Conservation (phyloP, 1,284 basidiomycete species). For the Schizophyllum amplum region DNA sequence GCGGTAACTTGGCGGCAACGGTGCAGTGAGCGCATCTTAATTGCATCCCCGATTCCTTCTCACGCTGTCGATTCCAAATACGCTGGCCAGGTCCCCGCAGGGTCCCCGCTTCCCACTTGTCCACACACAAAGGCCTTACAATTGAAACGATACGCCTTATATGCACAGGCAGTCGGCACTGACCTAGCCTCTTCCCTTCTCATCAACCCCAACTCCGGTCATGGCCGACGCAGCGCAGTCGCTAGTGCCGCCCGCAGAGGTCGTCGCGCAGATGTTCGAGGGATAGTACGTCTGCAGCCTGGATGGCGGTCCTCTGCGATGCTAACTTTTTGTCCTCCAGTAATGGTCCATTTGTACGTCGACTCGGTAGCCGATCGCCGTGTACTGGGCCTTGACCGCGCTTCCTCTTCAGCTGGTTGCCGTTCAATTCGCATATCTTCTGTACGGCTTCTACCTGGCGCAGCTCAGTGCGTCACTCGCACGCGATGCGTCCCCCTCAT, state of each 20-base stretch:
- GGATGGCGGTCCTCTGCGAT: not conserved
- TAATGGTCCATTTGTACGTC: not conserved
- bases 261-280: not conserved
- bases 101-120: no score
- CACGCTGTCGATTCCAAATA: no score
- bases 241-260: not conserved
- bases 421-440: not conserved
- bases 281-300: not conserved
- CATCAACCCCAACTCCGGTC: no score
- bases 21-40: no score
- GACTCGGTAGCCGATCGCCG: not conserved
- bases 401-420: not conserved
- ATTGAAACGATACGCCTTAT: not conserved
- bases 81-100: no score
- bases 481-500: not conserved
- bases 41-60: no score
- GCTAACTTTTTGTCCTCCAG: not conserved
- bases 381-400: not conserved
- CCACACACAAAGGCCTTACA: no score
- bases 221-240: not conserved
- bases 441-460: not conserved
- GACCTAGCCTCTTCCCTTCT: not conserved
- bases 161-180: not conserved
- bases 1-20: no score
- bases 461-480: not conserved